Evolutionary conservation across 2,329 filamentous ascomycete species (phyloP).

Genomic region (Stenocarpella maydis): DNA sequence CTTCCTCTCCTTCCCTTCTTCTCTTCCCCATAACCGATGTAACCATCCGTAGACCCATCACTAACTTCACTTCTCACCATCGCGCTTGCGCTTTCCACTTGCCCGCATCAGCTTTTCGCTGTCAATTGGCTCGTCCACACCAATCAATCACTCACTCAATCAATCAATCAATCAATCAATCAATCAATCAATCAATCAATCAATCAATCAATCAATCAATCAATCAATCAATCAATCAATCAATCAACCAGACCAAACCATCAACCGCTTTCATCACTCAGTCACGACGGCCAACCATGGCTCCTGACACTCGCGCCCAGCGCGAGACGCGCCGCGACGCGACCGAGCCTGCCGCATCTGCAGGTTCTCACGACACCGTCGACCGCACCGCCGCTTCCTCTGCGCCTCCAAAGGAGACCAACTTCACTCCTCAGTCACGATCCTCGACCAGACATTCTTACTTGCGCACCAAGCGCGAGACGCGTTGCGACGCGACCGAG

Average conservation of each 20-base stretch:
- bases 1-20: neutral
- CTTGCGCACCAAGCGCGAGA: slow-evolving; percentile 42
- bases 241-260: neutral
- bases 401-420: slow-evolving; percentile 6
- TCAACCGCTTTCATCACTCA: neutral
- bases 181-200: neutral
- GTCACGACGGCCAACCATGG: slow-evolving; percentile 1
- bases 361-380: slow-evolving; percentile 64
- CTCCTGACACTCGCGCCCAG: slow-evolving; percentile 35
- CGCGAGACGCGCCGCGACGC: slow-evolving; percentile 57
- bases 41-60: slow-evolving; percentile 20
- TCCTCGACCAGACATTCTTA: no score
- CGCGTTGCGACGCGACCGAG: slow-evolving; percentile 47
- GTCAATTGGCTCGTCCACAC: slow-evolving; percentile 16
- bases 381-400: slow-evolving; percentile 44
- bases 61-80: slow-evolving; percentile 14
- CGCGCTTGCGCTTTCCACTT: slow-evolving; percentile 13
- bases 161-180: neutral
- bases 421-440: neutral
- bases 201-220: slow-evolving; percentile 13
- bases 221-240: neutral
- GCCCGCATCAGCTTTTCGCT: slow-evolving; percentile 15
- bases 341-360: slow-evolving; percentile 59
- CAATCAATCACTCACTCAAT: neutral
- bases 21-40: slow-evolving; percentile 16